Evolutionary conservation across 208 protist species (phyloP).

Genomic region (Histomonas meleagridis): DNA sequence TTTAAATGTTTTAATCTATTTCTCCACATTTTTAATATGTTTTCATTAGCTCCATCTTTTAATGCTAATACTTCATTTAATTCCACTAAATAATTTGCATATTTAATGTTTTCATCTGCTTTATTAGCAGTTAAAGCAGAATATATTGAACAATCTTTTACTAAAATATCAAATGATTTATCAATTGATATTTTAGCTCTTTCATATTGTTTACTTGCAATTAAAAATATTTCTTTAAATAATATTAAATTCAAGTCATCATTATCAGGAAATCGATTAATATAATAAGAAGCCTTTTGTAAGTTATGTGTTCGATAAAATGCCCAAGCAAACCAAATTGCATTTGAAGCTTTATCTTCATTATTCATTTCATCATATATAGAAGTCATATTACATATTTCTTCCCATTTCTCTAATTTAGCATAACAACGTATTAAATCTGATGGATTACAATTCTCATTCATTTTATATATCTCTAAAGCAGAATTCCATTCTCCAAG

Average conservation of each 20-base stretch:
- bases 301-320: background rate
- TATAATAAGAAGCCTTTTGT: background rate
- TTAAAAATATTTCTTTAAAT: background rate
- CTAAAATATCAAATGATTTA: background rate
- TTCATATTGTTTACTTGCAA: background rate
- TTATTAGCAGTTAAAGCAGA: background rate
- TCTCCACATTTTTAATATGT: background rate
- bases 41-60: background rate
- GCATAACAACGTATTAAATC: background rate
- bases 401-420: background rate
- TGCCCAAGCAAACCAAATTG: conserved; percentile 5
- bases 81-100: background rate
- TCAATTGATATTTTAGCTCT: background rate
- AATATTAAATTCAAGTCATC: background rate
- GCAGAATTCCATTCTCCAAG: background rate
- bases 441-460: background rate
- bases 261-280: background rate
- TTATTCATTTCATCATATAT: background rate
- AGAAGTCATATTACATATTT: background rate
- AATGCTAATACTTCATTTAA: background rate
- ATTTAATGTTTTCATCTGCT: background rate
- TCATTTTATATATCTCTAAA: background rate
- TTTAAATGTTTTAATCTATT: background rate
- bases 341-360: background rate
- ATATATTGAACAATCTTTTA: conserved; percentile 14